phyloP scores from a whole-genome alignment of 108 stramenopile genomes.

The Cafeteria roenbergensis region DNA sequence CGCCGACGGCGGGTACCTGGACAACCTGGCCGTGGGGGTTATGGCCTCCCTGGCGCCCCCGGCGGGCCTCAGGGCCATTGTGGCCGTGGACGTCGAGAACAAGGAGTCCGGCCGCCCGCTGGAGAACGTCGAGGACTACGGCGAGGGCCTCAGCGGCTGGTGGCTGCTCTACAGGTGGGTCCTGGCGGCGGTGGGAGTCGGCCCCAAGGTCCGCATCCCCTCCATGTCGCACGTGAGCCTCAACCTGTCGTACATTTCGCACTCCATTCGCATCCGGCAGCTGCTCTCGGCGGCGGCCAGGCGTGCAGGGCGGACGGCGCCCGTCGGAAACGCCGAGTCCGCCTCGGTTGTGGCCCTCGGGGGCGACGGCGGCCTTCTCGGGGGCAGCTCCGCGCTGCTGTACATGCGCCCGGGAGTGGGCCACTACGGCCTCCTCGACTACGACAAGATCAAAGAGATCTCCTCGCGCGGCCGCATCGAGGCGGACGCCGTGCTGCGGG shows the following conservation, averaged over 20 bases:
- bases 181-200: background rate
- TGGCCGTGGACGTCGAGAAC: conserved; percentile 10
- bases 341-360: background rate
- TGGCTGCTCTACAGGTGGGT: background rate
- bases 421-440: conserved; percentile 1
- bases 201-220: background rate
- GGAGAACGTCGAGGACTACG: background rate
- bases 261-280: background rate
- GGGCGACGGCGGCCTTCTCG: background rate
- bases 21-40: conserved; percentile 23
- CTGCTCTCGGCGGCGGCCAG: too few relatives aligned
- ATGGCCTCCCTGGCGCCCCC: background rate
- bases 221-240: background rate
- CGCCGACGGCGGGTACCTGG: conserved; percentile 30
- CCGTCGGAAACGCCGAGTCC: too few relatives aligned
- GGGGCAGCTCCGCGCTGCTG: background rate
- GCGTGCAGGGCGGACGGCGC: too few relatives aligned
- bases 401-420: conserved; percentile 3
- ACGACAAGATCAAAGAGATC: conserved; percentile 1
- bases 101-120: background rate
- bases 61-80: background rate
- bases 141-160: conserved; percentile 1
- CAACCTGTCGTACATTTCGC: background rate
- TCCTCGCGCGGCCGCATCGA: too few relatives aligned
- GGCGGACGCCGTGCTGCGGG: too few relatives aligned